phyloP scores from a whole-genome alignment of 495 filamentous ascomycete genomes.

The Aspergillus bertholletiae region DNA sequence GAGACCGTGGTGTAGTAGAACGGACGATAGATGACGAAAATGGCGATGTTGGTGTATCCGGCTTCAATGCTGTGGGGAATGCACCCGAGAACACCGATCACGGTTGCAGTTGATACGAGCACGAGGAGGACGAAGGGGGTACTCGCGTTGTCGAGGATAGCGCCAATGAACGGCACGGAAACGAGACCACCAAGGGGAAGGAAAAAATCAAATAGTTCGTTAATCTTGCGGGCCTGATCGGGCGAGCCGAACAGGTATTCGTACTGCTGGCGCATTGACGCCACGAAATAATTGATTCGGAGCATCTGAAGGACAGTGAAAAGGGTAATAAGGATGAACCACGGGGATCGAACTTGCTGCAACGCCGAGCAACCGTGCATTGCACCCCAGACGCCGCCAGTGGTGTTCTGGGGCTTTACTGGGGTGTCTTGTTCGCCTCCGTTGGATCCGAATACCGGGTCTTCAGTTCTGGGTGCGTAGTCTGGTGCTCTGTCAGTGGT shows the following conservation, averaged over 20 bases:
- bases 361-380: constrained; percentile 72
- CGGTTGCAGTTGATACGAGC: constrained; percentile 69
- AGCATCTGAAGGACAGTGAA: constrained; percentile 94
- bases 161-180: constrained; percentile 83
- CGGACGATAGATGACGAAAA: constrained; percentile 65
- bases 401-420: constrained; percentile 16
- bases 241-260: constrained; percentile 64
- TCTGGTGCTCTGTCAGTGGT: constrained; percentile 50
- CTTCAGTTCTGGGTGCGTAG: constrained; percentile 14
- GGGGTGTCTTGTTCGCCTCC: not conserved
- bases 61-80: constrained; percentile 62
- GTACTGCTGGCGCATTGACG: constrained; percentile 85
- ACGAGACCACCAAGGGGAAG: constrained; percentile 83
- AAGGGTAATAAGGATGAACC: constrained; percentile 82
- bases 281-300: constrained; percentile 96
- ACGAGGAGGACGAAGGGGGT: constrained; percentile 71
- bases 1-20: constrained; percentile 54
- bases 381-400: constrained; percentile 81
- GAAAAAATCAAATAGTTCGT: constrained; percentile 83
- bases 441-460: constrained; percentile 8
- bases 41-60: constrained; percentile 71
- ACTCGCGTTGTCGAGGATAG: constrained; percentile 71
- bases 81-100: constrained; percentile 76
- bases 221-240: constrained; percentile 61
- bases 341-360: constrained; percentile 75